phyloP scores from a whole-genome alignment of 768 basidiomycete species.

The Rossbeevera mucosa region DNA sequence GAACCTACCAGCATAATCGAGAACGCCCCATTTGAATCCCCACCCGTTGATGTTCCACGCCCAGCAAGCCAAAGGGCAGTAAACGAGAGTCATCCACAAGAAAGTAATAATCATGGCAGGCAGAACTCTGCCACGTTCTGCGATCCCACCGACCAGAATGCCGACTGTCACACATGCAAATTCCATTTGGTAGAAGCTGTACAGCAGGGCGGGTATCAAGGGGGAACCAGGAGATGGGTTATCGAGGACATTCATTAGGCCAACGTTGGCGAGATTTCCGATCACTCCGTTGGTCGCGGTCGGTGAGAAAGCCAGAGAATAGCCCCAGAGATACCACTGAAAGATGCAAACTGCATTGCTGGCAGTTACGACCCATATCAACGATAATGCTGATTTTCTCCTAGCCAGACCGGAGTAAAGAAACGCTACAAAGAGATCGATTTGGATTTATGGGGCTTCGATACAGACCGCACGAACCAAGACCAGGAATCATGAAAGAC shows the following conservation, averaged over 20 bases:
- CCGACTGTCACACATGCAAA: slow-evolving; percentile 79
- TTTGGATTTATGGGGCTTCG: not conserved
- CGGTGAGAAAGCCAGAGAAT: slow-evolving; percentile 79
- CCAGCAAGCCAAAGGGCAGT: slow-evolving; percentile 86
- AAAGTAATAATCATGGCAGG: slow-evolving; percentile 81
- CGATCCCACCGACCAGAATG: slow-evolving; percentile 74
- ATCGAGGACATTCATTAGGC: slow-evolving; percentile 64
- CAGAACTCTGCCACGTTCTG: slow-evolving; percentile 80
- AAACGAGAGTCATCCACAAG: slow-evolving; percentile 82
- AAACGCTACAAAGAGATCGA: slow-evolving; percentile 43
- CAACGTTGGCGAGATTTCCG: slow-evolving; percentile 77
- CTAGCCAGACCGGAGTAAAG: slow-evolving; percentile 70
- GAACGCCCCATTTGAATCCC: slow-evolving; percentile 78
- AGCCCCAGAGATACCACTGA: slow-evolving; percentile 83
- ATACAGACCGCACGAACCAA: slow-evolving; percentile 40
- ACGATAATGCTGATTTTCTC: slow-evolving; percentile 62
- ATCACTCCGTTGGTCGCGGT: slow-evolving; percentile 72
- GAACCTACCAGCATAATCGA: slow-evolving; percentile 79
- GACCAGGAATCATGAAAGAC: slow-evolving; percentile 72
- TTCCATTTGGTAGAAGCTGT: slow-evolving; percentile 85
- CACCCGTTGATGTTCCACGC: slow-evolving; percentile 79
- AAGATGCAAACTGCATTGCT: slow-evolving; percentile 73
- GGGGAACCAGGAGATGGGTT: slow-evolving; percentile 75
- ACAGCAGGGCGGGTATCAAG: slow-evolving; percentile 77
- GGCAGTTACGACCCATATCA: slow-evolving; percentile 73